Percentiles rank a stretch among this genome's conserved stretches.
phyloP scores from a whole-genome alignment of 768 basidiomycete genomes.

The Lyophyllum semitale region DNA sequence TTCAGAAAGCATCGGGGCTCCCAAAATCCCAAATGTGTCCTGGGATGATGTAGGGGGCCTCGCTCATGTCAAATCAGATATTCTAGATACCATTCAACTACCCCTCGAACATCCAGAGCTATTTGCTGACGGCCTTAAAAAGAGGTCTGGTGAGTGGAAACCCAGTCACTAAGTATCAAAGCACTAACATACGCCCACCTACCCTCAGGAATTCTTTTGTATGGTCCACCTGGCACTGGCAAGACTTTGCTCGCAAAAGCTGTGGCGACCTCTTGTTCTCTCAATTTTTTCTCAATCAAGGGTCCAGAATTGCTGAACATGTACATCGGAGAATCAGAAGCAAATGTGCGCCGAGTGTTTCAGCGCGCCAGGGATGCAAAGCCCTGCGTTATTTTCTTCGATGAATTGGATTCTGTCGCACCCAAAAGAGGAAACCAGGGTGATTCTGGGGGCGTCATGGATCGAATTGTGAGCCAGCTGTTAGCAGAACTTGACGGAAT shows the following conservation, averaged over 20 bases:
- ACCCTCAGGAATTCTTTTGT: conserved; percentile 79
- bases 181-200: conserved; percentile 1
- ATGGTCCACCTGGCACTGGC: conserved; percentile 95
- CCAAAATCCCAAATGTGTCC: conserved; percentile 90
- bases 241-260: conserved; percentile 96
- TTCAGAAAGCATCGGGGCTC: conserved; percentile 94
- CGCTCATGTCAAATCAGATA: conserved; percentile 84
- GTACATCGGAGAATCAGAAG: conserved; percentile 98
- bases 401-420: conserved; percentile 93
- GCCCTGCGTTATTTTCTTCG: conserved; percentile 96
- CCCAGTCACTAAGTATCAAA: not conserved
- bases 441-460: conserved; percentile 97
- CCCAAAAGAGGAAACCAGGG: conserved; percentile 95
- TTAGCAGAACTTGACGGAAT: conserved; percentile 94
- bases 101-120: conserved; percentile 90
- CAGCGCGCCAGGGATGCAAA: conserved; percentile 88
- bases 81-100: conserved; percentile 93
- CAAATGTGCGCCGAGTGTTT: conserved; percentile 93
- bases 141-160: conserved; percentile 75
- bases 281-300: conserved; percentile 98
- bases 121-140: conserved; percentile 90
- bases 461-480: conserved; percentile 93
- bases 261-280: conserved; percentile 90
- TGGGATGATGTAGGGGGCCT: conserved; percentile 99
- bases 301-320: conserved; percentile 95